Percentiles rank a stretch among this genome's conserved stretches.
These are phyloP conservation scores for Hirsutella minnesotensis DNA, from an alignment of 2,329 filamentous ascomycete species.

Conservation along the genomic window DNA sequence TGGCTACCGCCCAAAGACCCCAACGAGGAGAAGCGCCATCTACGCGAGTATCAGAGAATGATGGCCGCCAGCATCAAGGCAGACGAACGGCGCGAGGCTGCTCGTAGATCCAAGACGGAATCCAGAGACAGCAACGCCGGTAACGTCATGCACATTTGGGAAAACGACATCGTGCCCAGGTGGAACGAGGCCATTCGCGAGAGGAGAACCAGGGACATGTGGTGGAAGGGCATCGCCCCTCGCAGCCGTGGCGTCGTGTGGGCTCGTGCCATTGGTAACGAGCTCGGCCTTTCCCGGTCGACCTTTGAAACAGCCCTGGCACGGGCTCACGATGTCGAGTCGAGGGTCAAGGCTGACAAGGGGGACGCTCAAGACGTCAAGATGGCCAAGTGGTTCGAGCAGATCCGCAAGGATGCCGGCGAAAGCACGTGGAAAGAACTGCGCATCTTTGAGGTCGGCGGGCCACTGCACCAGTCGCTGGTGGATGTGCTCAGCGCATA, in stretches of 20 bases:
- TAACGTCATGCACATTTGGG: slow-evolving; percentile 54
- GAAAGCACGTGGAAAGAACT: slow-evolving; percentile 58
- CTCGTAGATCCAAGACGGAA: slow-evolving; percentile 37
- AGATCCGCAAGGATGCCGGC: slow-evolving; percentile 52
- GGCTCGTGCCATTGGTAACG: slow-evolving; percentile 61
- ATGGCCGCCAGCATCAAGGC: slow-evolving; percentile 53
- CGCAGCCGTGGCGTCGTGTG: slow-evolving; percentile 59
- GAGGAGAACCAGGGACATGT: slow-evolving; percentile 60
- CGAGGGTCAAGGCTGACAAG: slow-evolving; percentile 38
- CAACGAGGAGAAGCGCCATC: slow-evolving; percentile 78
- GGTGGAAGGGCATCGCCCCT: slow-evolving; percentile 71
- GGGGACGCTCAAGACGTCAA: slow-evolving; percentile 40
- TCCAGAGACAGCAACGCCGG: slow-evolving; percentile 43
- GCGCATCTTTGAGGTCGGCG: slow-evolving; percentile 56
- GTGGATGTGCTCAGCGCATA: slow-evolving; percentile 68
- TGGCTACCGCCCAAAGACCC: slow-evolving; percentile 83
- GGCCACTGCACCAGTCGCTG: slow-evolving; percentile 55
- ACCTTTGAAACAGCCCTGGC: slow-evolving; percentile 62
- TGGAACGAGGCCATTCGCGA: slow-evolving; percentile 62
- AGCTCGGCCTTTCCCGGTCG: slow-evolving; percentile 51
- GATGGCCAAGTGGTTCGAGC: slow-evolving; percentile 48
- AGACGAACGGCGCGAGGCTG: slow-evolving; percentile 46
- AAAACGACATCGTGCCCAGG: slow-evolving; percentile 62
- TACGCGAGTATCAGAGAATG: slow-evolving; percentile 79
- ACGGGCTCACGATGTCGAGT: slow-evolving; percentile 52